Base-by-base conservation (phyloP, 2,329 filamentous ascomycete genomes). In the Exophiala sideris region DNA sequence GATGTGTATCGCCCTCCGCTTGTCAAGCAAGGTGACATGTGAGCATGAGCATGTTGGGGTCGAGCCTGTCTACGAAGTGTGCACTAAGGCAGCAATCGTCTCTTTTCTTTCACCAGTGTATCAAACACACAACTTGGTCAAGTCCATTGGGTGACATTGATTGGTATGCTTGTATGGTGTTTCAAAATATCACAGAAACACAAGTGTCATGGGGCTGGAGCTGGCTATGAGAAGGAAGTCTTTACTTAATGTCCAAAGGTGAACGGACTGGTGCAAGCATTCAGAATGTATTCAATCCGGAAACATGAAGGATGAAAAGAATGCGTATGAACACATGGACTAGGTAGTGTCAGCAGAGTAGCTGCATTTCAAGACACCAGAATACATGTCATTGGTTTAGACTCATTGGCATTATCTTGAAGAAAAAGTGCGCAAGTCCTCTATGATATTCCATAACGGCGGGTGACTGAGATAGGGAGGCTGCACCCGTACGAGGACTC, bases 151-250 rank as follows among this genome's bases (percentile, higher is more conserved):
- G 52, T 40, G 52, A 49, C 44, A 55, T 50, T 32, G 41, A 39
- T 56, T 49, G 50, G 34, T 45, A 45, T 52, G 49, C 39, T 42
- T 51, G 51, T 51, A 54, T 58, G 48, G 48, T 39, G 48, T 58
- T 53, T 56, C 46, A 36, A 45, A 56, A 58, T 56, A 60, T 58
- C 52, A 51, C 45, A 55, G 52, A 44, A 40, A 24, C 44, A 52
- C 41, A 48, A 41, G 40, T 45, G 35, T 45, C 48, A 49, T 52
- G 48, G 32, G 48, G 45, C 45, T 33, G 24, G 36, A 45, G 36
- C 44, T 41, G 36, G 42, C 42, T 49, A 52, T 57, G 38, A 50
- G 48, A 45, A 18, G 39, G 45, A 14, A 20, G 45, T 45, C 46
- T 42, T 47, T 18, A 46, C 49, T 45, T 29, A 45, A 52, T 20